Evolutionary conservation across 129 eudicot species (phyloP), one percentile per base, ranked within the genome.

Genomic region (Deinandra increscens): DNA sequence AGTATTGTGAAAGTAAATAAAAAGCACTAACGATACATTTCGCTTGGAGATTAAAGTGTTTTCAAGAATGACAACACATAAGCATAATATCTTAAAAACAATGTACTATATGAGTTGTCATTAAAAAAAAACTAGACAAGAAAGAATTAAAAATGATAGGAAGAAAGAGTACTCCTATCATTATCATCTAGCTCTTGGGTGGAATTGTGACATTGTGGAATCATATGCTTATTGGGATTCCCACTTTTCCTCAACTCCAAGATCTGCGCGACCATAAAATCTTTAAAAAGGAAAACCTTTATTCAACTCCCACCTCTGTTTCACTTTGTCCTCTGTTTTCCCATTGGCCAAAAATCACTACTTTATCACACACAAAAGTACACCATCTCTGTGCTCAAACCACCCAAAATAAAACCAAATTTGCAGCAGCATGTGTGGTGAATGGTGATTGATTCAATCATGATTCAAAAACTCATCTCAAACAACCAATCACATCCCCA

Each of bases 201-300:
- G 74, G 71, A 73, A 68, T 19, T 65, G 61, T 67, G 83, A 79
- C 83, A 84, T 74, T 72, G 78, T 77, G 77, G 79, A 81, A 85
- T 85, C 85, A 77, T 76, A 66, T 79, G 83, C 77, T 79, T 85
- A 82, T 66, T 69, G 85, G 85, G 83, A 82, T 76, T 76, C 83
- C 18, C 84, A 81, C 78, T 76, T 74, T 85, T 66, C 53, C 66
- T 70, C 78, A 79, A 76, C 75, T 85, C 85, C 91, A 85, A 82
- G 77, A 85, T 79, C 77, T 69, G 68, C 54, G 77, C 73, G 68
- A 78, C 78, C 80, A 70, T 75, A 65, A 46, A 58, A 65, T 72
- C 56, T 64, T 72, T 34, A 69, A 33, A 64, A 62, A 66, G 65
- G 68, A 3, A 26, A 26, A 26, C 31, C n/a, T n/a, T n/a, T n/a